These are phyloP conservation scores for Mycosphaerelloides madeirae DNA, from an alignment of 2,329 filamentous ascomycete species.

Conservation along the genomic window DNA sequence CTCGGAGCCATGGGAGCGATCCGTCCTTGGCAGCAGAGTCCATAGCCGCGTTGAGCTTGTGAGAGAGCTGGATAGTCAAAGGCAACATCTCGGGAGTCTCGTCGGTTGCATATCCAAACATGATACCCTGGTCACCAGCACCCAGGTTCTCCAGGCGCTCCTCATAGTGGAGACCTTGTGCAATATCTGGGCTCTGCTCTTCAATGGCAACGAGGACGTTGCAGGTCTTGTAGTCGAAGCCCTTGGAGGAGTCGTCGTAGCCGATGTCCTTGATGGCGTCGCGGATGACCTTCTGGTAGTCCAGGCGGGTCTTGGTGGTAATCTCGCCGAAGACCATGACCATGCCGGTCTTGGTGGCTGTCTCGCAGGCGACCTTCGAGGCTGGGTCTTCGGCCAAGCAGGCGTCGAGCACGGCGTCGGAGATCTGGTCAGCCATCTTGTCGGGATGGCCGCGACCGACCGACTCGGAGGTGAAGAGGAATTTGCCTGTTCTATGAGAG, in stretches of 20 bases:
- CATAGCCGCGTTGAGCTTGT: constrained; percentile 97
- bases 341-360: constrained; percentile 99
- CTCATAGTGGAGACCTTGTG: constrained; percentile 97
- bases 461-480: constrained; percentile 48
- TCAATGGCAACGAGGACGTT: constrained; percentile 98
- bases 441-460: constrained; percentile 41
- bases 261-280: constrained; percentile 95
- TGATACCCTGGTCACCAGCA: constrained; percentile 99
- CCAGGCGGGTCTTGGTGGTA: constrained; percentile 88
- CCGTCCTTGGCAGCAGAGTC: constrained; percentile 82
- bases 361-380: constrained; percentile 98
- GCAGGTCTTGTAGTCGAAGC: constrained; percentile 99
- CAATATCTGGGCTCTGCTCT: constrained; percentile 98
- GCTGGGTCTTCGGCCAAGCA: constrained; percentile 90
- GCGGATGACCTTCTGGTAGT: constrained; percentile 98
- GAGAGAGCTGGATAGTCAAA: constrained; percentile 85
- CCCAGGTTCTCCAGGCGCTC: constrained; percentile 95
- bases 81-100: constrained; percentile 97
- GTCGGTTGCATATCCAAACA: constrained; percentile 99
- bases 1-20: constrained; percentile 85
- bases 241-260: constrained; percentile 94
- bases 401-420: constrained; percentile 97
- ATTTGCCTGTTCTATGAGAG: constrained; percentile 19
- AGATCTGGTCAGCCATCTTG: constrained; percentile 72
- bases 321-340: constrained; percentile 99